Percentiles rank a stretch among this genome's conserved stretches.
phyloP scores from a whole-genome alignment of 371 early-diverging fungal species.

The Mucor indicus region DNA sequence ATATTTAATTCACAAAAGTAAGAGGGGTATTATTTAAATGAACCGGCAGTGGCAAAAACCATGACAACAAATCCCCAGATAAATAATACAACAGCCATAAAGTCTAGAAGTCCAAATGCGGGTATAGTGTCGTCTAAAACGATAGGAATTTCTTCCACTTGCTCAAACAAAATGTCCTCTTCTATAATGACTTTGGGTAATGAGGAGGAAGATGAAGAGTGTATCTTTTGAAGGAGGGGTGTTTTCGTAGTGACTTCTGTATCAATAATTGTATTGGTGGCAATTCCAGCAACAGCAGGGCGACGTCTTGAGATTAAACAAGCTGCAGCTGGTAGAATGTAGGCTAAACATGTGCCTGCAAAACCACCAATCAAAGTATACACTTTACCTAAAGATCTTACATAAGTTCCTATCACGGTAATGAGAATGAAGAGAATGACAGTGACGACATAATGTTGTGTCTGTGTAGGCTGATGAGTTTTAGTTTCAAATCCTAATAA shows the following conservation, averaged over 20 bases:
- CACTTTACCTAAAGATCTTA: conserved; percentile 50
- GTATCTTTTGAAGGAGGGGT: background rate
- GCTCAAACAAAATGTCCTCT: background rate
- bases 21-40: conserved; percentile 13
- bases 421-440: conserved; percentile 38
- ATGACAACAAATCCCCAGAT: conserved; percentile 47
- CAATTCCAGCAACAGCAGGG: conserved; percentile 1
- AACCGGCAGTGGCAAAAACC: conserved; percentile 39
- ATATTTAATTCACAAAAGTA: background rate
- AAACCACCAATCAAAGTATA: conserved; percentile 58
- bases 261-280: background rate
- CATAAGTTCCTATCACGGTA: conserved; percentile 37
- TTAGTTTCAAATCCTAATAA: conserved; percentile 48
- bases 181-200: background rate
- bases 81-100: conserved; percentile 29
- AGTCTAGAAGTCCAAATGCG: conserved; percentile 24
- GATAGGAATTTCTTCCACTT: background rate
- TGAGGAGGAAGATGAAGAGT: conserved; percentile 2
- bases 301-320: conserved; percentile 33
- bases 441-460: conserved; percentile 46
- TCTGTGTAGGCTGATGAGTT: conserved; percentile 32
- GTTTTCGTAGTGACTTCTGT: conserved; percentile 1
- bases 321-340: conserved; percentile 52
- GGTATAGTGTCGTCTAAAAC: conserved; percentile 22
- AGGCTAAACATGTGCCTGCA: conserved; percentile 53